A percentile compares a stretch with the other conserved stretches of the same genome.
phyloP scores from a whole-genome alignment of 2,329 filamentous ascomycete genomes.

The Falciphora oryzae region DNA sequence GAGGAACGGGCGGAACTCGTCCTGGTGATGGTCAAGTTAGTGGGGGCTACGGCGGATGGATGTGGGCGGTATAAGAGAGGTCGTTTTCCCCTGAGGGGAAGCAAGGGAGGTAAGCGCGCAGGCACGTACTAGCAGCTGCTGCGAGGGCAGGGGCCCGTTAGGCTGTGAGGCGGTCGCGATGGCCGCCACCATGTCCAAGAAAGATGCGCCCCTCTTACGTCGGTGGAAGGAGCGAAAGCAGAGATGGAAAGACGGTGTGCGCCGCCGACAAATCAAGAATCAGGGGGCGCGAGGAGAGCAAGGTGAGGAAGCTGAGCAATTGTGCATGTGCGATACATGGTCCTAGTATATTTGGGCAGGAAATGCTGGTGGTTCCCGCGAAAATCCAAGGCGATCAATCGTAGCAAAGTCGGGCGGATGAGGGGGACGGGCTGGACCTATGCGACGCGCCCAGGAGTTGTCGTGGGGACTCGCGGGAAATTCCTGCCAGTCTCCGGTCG shows the following conservation, averaged over 20 bases:
- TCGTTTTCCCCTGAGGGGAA: neutral
- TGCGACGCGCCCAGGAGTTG: too few relatives aligned
- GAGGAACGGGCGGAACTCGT: conserved; percentile 66
- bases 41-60: neutral
- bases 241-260: neutral
- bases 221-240: neutral
- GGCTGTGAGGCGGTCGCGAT: neutral
- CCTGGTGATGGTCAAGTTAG: conserved; percentile 33
- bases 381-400: neutral
- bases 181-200: neutral
- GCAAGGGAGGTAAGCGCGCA: neutral
- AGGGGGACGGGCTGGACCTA: too few relatives aligned
- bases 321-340: neutral
- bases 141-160: neutral
- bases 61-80: neutral
- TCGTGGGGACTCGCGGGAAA: too few relatives aligned
- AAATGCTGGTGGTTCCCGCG: neutral
- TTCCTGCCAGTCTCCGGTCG: neutral
- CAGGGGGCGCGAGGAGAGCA: neutral
- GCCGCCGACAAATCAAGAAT: neutral
- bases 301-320: neutral
- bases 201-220: neutral
- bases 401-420: neutral
- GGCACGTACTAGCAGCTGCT: neutral
- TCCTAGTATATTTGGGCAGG: neutral